A percentile compares a stretch with the other conserved stretches of the same genome.
Evolutionary conservation across 2,329 filamentous ascomycete genomes (phyloP).

Genomic region (Cercospora sp.): DNA sequence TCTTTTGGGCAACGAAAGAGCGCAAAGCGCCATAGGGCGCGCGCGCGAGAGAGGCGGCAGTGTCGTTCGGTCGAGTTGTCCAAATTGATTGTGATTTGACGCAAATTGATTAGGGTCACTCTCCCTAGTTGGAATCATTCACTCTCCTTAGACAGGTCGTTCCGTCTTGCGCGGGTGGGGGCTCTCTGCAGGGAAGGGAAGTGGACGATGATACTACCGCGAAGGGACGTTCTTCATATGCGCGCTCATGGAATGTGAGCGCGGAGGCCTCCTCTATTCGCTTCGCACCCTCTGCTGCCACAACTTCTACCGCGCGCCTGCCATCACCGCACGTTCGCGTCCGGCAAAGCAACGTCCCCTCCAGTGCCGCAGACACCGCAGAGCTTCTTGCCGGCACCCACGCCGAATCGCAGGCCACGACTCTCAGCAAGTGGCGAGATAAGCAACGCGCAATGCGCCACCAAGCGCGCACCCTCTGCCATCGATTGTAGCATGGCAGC

Average conservation of each 20-base stretch:
- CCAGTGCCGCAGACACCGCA: not conserved
- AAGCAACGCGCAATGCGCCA: not conserved
- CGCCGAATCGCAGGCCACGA: not conserved
- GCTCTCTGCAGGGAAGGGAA: too few species aligned
- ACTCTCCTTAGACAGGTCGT: too few species aligned
- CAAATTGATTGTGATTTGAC: too few species aligned
- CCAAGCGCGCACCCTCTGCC: not conserved
- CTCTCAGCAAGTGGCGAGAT: not conserved
- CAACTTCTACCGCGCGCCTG: not conserved
- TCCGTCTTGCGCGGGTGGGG: too few species aligned
- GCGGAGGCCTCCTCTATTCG: not conserved
- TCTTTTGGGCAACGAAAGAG: too few species aligned
- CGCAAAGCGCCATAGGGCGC: too few species aligned
- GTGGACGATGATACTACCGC: not conserved
- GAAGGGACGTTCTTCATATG: not conserved
- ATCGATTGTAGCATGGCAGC: slow-evolving; percentile 12
- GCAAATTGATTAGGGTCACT: too few species aligned
- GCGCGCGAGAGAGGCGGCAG: too few species aligned
- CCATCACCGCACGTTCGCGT: not conserved
- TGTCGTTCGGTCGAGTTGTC: too few species aligned
- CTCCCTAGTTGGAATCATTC: too few species aligned
- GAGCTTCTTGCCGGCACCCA: not conserved
- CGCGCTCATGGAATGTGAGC: not conserved
- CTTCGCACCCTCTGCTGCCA: not conserved
- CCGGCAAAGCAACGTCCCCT: not conserved